These are phyloP conservation scores for Thalassiosira pacifica DNA, from an alignment of 352 stramenopile genomes.

Conservation along the genomic window DNA sequence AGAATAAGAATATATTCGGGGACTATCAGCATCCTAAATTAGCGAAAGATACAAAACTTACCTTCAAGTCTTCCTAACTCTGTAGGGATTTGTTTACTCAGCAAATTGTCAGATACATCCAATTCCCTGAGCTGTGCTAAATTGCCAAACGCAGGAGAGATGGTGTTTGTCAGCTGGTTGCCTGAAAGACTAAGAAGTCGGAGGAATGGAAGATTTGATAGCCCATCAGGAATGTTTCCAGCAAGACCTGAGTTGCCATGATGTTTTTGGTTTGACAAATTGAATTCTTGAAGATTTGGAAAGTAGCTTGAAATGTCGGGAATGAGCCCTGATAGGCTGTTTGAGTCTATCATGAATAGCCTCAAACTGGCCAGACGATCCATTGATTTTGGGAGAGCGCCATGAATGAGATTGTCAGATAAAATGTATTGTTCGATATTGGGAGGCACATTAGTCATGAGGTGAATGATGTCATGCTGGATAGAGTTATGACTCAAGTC, in stretches of 20 bases:
- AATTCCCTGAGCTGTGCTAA: too few species aligned
- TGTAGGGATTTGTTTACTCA: conserved; percentile 17
- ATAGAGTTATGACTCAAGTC: conserved; percentile 50
- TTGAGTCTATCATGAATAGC: conserved; percentile 14
- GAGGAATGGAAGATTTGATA: conserved; percentile 13
- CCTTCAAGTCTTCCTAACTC: conserved; percentile 38
- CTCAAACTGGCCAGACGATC: not conserved
- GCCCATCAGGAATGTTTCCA: conserved; percentile 11
- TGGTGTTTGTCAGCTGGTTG: conserved; percentile 12
- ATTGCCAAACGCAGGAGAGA: conserved; percentile 24
- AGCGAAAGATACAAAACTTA: not conserved
- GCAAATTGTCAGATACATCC: conserved; percentile 31
- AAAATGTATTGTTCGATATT: conserved; percentile 24
- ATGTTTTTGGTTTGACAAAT: too few species aligned
- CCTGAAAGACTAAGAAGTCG: conserved; percentile 7
- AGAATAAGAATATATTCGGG: conserved; percentile 4
- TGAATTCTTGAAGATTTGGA: conserved; percentile 4
- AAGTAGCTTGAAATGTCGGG: conserved; percentile 25
- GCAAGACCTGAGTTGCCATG: conserved; percentile 13
- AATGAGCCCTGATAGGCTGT: conserved; percentile 28
- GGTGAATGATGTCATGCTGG: not conserved
- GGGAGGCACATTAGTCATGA: conserved; percentile 33
- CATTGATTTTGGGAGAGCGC: conserved; percentile 25
- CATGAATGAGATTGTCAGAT: conserved; percentile 23
- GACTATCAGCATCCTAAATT: not conserved